Conservation (phyloP, 257 asterid species). For the Nicotiana noctiflora region DNA sequence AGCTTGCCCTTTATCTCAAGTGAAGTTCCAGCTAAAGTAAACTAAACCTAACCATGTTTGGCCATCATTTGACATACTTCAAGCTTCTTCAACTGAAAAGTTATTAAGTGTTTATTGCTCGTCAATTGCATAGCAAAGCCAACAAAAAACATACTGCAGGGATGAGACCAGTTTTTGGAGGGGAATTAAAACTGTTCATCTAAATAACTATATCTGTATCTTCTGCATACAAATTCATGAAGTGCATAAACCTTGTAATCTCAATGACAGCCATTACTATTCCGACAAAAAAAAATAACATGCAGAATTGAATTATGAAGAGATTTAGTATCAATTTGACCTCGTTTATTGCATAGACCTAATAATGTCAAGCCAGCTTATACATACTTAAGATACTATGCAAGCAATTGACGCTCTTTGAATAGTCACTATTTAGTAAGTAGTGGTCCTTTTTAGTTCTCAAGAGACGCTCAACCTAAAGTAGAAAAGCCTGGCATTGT, state of each 20-base stretch:
- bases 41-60: too few relatives aligned
- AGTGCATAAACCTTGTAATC: not conserved
- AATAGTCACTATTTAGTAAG: not conserved
- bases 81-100: not conserved
- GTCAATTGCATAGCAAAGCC: not conserved
- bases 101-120: not conserved
- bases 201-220: not conserved
- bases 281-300: not conserved
- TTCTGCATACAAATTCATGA: not conserved
- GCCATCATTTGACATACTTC: too few relatives aligned
- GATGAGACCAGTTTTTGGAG: not conserved
- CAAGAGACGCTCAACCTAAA: too few relatives aligned
- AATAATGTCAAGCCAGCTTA: not conserved
- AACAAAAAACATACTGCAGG: not conserved
- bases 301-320: not conserved
- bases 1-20: too few relatives aligned
- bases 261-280: not conserved
- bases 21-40: too few relatives aligned
- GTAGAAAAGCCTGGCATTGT: too few relatives aligned
- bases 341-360: not conserved
- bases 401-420: not conserved
- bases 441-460: not conserved
- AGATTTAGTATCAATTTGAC: not conserved
- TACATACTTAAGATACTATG: not conserved
- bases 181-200: not conserved